Base-by-base conservation (phyloP, 306 rosid species). In the Prunus mira region DNA sequence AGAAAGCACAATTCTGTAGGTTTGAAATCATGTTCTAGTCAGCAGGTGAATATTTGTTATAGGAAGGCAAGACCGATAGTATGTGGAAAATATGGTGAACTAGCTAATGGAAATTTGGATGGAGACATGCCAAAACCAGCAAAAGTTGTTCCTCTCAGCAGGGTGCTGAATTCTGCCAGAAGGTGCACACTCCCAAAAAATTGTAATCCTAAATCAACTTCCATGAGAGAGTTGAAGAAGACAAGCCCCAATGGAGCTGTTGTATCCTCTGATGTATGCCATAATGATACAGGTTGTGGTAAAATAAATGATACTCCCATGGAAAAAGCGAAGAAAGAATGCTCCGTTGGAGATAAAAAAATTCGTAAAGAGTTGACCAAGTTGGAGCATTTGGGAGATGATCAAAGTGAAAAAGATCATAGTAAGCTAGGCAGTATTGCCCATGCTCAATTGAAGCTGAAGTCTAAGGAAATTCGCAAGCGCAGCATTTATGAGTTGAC, bases 401-500 rank as follows among this genome's bases (percentile, higher is more conserved):
- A 54, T 54, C 77, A 28, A 78, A 24, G 28, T 24, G 74, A 78
- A 79, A 81, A 67, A 51, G 85, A 58, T 72, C 34, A 41, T 76
- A 27, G 49, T 43, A 79, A 45, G 73, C 76, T 78, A 50, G 82
- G 46, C 19, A 51, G 52, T 47, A 61, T 24, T 76, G 52, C 56
- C 73, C 67, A 67, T 76, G 66, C 69, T 82, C 85, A 69, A 25
- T 27, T 56, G 67, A 85, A 84, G 85, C 71, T 60, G 47, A 88
- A 84, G 84, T 43, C 71, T 72, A 85, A 82, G 84, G 88, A 83
- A 83, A 73, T 73, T 75, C 82, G 70, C 58, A 84, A 86, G 78
- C 92, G 89, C 57, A 88, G 89, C 82, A 86, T 90, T 45, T 75
- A 88, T 83, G 92, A 90, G 34, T 81, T 90, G 71, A 83, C 89